These are phyloP conservation scores for Eragrostis tef DNA, from an alignment of 202 grass and related monocot genomes.

Conservation along the genomic window DNA sequence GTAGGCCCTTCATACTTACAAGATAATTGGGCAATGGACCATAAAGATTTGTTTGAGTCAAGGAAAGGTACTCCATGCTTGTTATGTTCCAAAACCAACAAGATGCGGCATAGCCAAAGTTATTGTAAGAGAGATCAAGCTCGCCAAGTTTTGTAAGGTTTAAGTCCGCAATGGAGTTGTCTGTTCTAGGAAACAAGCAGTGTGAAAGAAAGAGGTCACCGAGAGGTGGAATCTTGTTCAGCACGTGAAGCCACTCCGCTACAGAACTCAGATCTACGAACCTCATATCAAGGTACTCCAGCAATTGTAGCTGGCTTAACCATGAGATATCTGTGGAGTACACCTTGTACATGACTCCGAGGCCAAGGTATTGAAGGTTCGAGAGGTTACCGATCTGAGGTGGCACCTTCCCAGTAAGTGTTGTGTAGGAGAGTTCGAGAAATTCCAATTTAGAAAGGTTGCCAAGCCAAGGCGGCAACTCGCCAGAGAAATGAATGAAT, in stretches of 20 bases:
- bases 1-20: constrained; percentile 4
- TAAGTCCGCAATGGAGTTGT: neutral
- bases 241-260: neutral
- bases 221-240: constrained; percentile 39
- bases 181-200: neutral
- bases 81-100: constrained; percentile 26
- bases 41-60: neutral
- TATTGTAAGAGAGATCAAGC: neutral
- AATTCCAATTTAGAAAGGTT: constrained; percentile 31
- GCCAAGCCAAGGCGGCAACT: constrained; percentile 21
- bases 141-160: neutral
- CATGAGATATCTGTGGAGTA: neutral
- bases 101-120: neutral
- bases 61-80: neutral
- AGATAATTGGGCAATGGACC: neutral
- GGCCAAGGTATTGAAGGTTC: constrained; percentile 13
- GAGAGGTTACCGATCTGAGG: constrained; percentile 47
- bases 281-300: neutral
- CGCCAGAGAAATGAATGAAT: neutral
- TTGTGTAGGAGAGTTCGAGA: neutral
- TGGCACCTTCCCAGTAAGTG: neutral
- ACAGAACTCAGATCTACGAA: neutral
- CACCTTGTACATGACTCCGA: rapidly evolving
- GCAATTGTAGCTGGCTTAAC: constrained; percentile 8
- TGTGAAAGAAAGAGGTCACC: too few species aligned